Evolutionary conservation across 176 grass and related monocot genomes (phyloP).

Genomic region (Zoysia pacifica): DNA sequence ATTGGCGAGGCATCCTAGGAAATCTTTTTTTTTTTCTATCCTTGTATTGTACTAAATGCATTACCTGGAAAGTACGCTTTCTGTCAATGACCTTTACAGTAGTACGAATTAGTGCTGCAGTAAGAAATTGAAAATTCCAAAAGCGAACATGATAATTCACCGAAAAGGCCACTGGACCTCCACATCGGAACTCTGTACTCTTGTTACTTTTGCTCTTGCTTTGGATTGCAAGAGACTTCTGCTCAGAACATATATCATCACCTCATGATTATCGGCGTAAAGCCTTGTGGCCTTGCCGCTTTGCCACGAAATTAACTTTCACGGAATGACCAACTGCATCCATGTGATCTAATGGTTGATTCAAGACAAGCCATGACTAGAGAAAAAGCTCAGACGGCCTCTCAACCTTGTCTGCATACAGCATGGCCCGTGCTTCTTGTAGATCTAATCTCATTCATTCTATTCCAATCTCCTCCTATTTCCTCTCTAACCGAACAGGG

Average conservation of each 20-base stretch:
- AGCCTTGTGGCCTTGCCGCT: constrained; percentile 25
- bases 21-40: not conserved
- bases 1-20: not conserved
- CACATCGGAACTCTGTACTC: constrained; percentile 37
- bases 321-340: constrained; percentile 25
- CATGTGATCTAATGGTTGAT: constrained; percentile 32
- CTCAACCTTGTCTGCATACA: not conserved
- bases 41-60: constrained; percentile 7
- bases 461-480: too few species aligned
- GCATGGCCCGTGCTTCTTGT: too few species aligned
- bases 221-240: not conserved
- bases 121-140: constrained; percentile 4
- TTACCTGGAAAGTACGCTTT: constrained; percentile 22
- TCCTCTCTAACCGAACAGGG: too few species aligned
- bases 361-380: not conserved
- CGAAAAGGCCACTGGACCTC: constrained; percentile 34
- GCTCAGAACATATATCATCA: constrained; percentile 18
- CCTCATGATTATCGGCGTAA: constrained; percentile 35
- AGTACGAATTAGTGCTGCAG: not conserved
- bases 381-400: constrained; percentile 33
- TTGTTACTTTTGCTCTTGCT: not conserved
- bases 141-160: constrained; percentile 26
- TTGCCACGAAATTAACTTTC: constrained; percentile 41
- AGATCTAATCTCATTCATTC: too few species aligned
- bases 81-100: not conserved